A percentile compares a stretch with the other conserved stretches of the same genome.
Evolutionary conservation across 441 rosid species (phyloP).

Genomic region (Eutrema salsugineum): DNA sequence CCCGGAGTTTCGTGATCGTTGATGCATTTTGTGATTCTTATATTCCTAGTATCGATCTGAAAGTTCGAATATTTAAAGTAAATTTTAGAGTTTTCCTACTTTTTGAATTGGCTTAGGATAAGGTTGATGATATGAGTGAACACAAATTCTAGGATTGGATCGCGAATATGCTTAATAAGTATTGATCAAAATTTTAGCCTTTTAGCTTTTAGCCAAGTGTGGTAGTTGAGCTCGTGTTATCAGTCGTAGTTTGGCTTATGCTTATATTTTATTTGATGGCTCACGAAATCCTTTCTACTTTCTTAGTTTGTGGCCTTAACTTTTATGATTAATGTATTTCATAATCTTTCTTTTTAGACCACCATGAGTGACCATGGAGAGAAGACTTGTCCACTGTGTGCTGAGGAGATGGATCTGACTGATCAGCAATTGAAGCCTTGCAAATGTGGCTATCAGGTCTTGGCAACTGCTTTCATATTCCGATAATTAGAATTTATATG

Average conservation of each 20-base stretch:
- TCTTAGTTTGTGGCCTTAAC: not conserved
- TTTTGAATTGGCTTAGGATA: not conserved
- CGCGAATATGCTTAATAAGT: not conserved
- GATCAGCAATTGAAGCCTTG: slow-evolving; percentile 95
- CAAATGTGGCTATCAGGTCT: slow-evolving; percentile 90
- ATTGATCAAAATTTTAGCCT: not conserved
- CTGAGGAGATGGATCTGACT: slow-evolving; percentile 92
- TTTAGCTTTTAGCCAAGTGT: not conserved
- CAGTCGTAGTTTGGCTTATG: not conserved
- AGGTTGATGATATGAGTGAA: not conserved
- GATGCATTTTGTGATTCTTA: not conserved
- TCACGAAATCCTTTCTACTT: not conserved
- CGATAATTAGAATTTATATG: not conserved
- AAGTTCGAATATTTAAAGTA: not conserved
- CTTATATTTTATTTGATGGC: not conserved
- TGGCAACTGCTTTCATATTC: not conserved
- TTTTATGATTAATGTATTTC: not conserved
- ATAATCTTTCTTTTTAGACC: not conserved
- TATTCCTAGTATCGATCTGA: slow-evolving; percentile 4
- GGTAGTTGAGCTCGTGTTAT: not conserved
- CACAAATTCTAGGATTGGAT: not conserved
- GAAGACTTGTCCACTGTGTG: slow-evolving; percentile 84
- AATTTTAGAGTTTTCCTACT: not conserved
- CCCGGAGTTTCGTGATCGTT: not conserved
- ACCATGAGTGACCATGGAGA: slow-evolving; percentile 84